phyloP scores from a whole-genome alignment of 148 eudicot species.

The Euryodendron excelsum region DNA sequence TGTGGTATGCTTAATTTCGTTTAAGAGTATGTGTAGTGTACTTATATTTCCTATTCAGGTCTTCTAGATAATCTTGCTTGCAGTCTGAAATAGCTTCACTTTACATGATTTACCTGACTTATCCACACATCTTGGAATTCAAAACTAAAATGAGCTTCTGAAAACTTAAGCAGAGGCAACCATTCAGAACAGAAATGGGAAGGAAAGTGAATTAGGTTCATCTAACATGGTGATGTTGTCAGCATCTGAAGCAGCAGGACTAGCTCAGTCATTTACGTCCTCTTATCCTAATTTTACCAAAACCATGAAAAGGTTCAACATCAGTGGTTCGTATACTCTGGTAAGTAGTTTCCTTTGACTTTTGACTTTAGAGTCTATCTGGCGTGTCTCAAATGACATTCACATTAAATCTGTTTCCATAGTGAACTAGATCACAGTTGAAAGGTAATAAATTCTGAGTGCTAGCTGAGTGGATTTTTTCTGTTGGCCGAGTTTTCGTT shows the following conservation, averaged over 20 bases:
- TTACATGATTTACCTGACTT: conserved; percentile 7
- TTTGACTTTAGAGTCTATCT: background rate
- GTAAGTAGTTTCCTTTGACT: conserved; percentile 37
- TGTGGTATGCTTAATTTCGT: background rate
- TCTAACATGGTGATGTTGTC: conserved; percentile 19
- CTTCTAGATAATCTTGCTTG: background rate
- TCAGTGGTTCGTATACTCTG: conserved; percentile 63
- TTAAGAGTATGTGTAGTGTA: no score
- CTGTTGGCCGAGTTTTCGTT: background rate
- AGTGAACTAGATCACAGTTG: no score
- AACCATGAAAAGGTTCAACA: conserved; percentile 72
- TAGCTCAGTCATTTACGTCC: conserved; percentile 55
- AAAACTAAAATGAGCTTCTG: conserved; percentile 5
- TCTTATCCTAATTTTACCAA: conserved; percentile 62
- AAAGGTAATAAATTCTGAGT: background rate
- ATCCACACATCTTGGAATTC: conserved; percentile 1
- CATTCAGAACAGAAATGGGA: no score
- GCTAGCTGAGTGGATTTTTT: background rate
- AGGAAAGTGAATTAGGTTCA: no score
- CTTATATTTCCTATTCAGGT: background rate
- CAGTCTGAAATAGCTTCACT: background rate
- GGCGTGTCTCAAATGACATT: background rate
- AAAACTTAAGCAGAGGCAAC: conserved; percentile 40
- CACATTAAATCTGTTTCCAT: background rate
- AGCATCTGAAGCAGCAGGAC: conserved; percentile 49